Evolutionary conservation across 306 rosid genomes (phyloP), one percentile per base, ranked within the genome.

Genomic region (Datisca glomerata): DNA sequence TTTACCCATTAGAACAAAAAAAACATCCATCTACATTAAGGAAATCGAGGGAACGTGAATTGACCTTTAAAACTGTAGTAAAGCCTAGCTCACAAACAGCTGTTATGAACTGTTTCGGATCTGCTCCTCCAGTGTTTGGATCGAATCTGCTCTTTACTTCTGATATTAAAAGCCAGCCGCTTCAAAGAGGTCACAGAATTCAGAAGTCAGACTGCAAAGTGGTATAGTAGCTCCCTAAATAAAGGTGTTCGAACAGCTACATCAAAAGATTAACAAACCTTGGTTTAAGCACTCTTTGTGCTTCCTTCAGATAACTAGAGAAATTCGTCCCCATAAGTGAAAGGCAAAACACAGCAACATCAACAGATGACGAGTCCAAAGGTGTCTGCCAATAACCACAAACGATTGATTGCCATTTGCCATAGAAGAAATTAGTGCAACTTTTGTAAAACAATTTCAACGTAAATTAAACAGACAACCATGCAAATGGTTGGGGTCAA

Each of bases 61-160:
- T 31, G 38, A 76, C 96, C 85, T 77, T 53, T 12, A 65, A 63
- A 28, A 54, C 69, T 5, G 71, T 62, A 53, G 56, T 51, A 67
- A 80, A 83, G 51, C 97, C 95, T 36, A 89, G 72, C 55, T 80
- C 81, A 31, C 70, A 72, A 21, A 77, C 53, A 21, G 93, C 89
- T 32, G 47, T 78, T 41, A 78, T 56, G 29, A 89, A 83, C 49
- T 53, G 68, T 29, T 72, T 63, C 8, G 95, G 93, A 29, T 89
- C 91, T 23, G 97, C 95, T 67, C 93, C 97, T 49, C 93, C 93
- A 8, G 58, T 83, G 21, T 60, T 74, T 45, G 86, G 81, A 67
- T 83, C 97, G 52, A 87, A 79, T 67, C 94, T 71, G 67, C 97
- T 87, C 63, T 74, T 89, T 2, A 87, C 97, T 83, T 87, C 97